Percentiles rank a stretch among this genome's conserved stretches.
Evolutionary conservation across 2,329 filamentous ascomycete genomes (phyloP).

Genomic region (Hypoxylon sp.): DNA sequence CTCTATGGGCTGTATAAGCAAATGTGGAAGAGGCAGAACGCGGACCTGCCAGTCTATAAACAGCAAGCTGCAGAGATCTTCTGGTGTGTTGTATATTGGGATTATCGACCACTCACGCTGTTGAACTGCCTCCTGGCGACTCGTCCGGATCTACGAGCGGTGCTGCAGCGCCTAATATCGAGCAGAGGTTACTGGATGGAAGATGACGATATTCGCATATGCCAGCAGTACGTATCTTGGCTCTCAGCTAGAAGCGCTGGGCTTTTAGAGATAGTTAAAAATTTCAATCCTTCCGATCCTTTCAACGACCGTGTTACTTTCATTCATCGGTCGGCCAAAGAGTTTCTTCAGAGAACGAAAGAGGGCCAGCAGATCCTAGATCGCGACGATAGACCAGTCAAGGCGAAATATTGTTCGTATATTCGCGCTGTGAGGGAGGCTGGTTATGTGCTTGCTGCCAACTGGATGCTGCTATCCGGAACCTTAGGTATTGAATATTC

Average conservation of each 20-base stretch:
- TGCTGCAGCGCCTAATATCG: constrained; percentile 1
- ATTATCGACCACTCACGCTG: background rate
- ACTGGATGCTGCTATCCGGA: too few species aligned
- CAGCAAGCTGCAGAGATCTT: constrained; percentile 26
- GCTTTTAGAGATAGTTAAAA: constrained; percentile 7
- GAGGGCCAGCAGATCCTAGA: constrained; percentile 20
- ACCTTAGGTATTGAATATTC: background rate
- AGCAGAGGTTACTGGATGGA: background rate
- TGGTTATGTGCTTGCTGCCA: background rate
- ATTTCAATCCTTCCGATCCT: background rate
- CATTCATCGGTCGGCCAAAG: constrained; percentile 29
- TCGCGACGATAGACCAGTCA: background rate
- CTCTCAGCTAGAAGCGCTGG: constrained; percentile 21
- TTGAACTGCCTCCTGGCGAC: background rate
- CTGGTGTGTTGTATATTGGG: background rate
- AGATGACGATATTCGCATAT: background rate
- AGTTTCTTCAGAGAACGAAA: constrained; percentile 29
- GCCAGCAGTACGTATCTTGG: background rate
- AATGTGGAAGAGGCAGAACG: constrained; percentile 39
- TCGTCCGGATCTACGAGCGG: constrained; percentile 2
- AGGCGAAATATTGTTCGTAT: background rate
- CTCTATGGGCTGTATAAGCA: constrained; percentile 35
- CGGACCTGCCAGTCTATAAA: constrained; percentile 24
- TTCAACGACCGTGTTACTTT: background rate
- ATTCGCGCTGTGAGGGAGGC: background rate